Conservation (phyloP, 176 grass and related monocot genomes). For the Elaeis guineensis region DNA sequence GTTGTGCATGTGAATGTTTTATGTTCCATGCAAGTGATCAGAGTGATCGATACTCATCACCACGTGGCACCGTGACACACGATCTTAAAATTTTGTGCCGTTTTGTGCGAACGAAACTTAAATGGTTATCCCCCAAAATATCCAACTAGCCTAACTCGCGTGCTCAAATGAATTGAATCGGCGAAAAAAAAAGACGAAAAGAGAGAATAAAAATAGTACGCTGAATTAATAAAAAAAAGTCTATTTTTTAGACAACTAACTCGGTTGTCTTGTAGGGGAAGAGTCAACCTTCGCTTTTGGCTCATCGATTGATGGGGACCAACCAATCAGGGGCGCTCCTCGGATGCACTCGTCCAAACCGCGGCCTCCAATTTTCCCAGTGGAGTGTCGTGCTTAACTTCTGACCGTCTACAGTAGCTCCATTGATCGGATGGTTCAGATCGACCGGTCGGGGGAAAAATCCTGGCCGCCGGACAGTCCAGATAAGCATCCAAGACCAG, state of each 20-base stretch:
- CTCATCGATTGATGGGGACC: neutral
- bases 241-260: too few species aligned
- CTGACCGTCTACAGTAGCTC: neutral
- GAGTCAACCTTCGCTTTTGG: too few species aligned
- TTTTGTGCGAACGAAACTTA: neutral
- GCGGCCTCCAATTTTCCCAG: neutral
- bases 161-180: neutral
- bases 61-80: neutral
- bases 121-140: neutral
- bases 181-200: too few species aligned
- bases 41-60: neutral
- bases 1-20: too few species aligned
- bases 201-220: too few species aligned
- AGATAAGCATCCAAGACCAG: too few species aligned
- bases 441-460: too few species aligned
- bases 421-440: neutral
- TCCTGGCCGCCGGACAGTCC: too few species aligned
- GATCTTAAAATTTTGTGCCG: neutral
- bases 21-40: neutral
- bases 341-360: too few species aligned
- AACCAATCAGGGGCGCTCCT: neutral
- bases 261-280: too few species aligned
- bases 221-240: too few species aligned
- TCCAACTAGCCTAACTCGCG: neutral
- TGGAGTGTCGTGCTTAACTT: slow-evolving; percentile 6